A percentile compares a stretch with the other conserved stretches of the same genome.
Conservation (phyloP, 805 yeast species). For the Nematodospora valgi region DNA sequence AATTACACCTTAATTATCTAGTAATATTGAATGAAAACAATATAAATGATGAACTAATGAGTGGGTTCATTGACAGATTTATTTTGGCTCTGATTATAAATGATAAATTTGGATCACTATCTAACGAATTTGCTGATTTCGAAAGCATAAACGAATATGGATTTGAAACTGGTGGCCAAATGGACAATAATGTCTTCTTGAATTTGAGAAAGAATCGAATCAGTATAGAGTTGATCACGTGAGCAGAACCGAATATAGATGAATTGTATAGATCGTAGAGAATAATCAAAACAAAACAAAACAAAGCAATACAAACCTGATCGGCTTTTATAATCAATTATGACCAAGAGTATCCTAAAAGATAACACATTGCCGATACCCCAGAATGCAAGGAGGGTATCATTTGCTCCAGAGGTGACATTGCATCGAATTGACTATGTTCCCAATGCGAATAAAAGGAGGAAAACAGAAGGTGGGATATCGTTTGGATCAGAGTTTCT, state of each 20-base stretch:
- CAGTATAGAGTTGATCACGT: slow-evolving; percentile 31
- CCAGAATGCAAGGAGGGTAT: slow-evolving; percentile 50
- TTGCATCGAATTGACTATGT: slow-evolving; percentile 52
- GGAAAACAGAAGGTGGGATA: slow-evolving; percentile 25
- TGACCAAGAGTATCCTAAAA: slow-evolving; percentile 20
- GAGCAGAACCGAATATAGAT: no score
- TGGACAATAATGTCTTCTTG: slow-evolving; percentile 1
- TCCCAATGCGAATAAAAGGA: slow-evolving; percentile 17
- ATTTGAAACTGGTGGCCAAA: slow-evolving; percentile 2
- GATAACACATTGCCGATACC: slow-evolving; percentile 21
- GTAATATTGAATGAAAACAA: slow-evolving; percentile 20
- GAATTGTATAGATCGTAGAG: not conserved
- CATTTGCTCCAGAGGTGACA: slow-evolving; percentile 75
- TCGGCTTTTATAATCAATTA: not conserved
- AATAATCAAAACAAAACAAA: not conserved
- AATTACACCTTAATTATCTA: slow-evolving; percentile 34
- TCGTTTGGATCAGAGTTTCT: not conserved
- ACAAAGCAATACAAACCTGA: not conserved
- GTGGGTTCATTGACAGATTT: slow-evolving; percentile 40
- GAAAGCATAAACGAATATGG: slow-evolving; percentile 1
- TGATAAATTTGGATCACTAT: slow-evolving; percentile 20
- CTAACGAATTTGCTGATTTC: slow-evolving; percentile 17
- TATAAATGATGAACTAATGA: slow-evolving; percentile 14
- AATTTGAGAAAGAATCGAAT: slow-evolving; percentile 16
- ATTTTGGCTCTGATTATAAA: slow-evolving; percentile 28